Evolutionary conservation across 345 rosid genomes (phyloP).

Genomic region (Rhizophora mangle): DNA sequence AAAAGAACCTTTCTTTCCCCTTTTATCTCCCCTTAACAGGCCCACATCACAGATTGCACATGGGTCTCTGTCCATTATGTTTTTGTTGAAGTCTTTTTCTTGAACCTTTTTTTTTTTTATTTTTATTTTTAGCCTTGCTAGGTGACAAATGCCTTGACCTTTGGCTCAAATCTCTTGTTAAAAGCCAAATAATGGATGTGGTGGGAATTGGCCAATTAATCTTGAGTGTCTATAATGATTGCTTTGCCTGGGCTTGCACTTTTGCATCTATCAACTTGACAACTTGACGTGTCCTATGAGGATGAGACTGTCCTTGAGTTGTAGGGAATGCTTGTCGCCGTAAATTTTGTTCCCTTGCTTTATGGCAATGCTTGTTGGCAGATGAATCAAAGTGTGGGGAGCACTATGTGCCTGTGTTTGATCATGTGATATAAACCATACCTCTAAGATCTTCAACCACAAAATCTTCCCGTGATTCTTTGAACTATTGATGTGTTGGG

Average conservation of each 20-base stretch:
- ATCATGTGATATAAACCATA: neutral
- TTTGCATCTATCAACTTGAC: neutral
- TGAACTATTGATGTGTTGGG: neutral
- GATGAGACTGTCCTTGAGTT: neutral
- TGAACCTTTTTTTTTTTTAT: neutral
- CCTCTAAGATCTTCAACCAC: neutral
- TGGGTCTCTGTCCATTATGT: neutral
- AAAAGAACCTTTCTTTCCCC: neutral
- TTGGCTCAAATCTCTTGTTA: neutral
- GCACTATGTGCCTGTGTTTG: neutral
- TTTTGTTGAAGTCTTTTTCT: neutral
- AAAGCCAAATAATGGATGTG: constrained; percentile 14
- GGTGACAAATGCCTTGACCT: constrained; percentile 9
- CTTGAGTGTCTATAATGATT: constrained; percentile 3
- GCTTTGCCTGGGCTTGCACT: constrained; percentile 7
- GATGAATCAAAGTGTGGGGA: neutral
- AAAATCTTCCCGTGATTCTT: neutral
- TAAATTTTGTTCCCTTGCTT: neutral
- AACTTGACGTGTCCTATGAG: neutral
- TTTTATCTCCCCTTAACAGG: neutral
- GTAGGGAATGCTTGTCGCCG: neutral
- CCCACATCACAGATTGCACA: constrained; percentile 15
- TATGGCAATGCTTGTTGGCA: constrained; percentile 3
- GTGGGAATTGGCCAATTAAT: constrained; percentile 17
- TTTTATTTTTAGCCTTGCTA: constrained; percentile 1